Conservation (phyloP, 768 basidiomycete genomes). For the Lactarius indigo region DNA sequence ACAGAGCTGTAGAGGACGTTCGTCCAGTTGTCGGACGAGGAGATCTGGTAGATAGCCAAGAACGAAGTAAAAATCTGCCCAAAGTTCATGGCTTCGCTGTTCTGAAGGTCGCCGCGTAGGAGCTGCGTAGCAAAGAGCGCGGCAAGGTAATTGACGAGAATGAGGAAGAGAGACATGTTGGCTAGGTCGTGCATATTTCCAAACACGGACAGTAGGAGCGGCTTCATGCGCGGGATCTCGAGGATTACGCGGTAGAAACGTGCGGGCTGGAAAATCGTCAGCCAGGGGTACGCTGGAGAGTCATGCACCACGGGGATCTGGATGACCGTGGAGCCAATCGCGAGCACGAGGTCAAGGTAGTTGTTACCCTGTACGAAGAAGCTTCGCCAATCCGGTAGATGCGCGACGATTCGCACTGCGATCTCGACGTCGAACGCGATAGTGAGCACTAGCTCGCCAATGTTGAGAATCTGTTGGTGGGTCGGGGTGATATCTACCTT, state of each 20-base stretch:
- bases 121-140: conserved; percentile 82
- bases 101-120: conserved; percentile 73
- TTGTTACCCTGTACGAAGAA: conserved; percentile 66
- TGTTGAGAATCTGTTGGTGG: conserved; percentile 51
- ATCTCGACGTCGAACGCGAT: conserved; percentile 89
- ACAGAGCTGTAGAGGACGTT: conserved; percentile 62
- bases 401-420: conserved; percentile 61
- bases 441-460: conserved; percentile 73
- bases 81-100: conserved; percentile 61
- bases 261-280: conserved; percentile 80
- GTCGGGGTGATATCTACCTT: conserved; percentile 45
- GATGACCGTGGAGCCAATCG: conserved; percentile 69
- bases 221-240: conserved; percentile 86
- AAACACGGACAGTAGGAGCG: conserved; percentile 80
- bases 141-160: conserved; percentile 82
- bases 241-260: conserved; percentile 92
- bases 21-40: conserved; percentile 96
- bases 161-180: conserved; percentile 90
- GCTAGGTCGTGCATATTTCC: conserved; percentile 87
- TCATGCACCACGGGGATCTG: conserved; percentile 76
- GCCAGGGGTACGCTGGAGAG: conserved; percentile 75
- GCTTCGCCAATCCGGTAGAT: conserved; percentile 76
- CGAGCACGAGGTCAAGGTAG: conserved; percentile 74
- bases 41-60: conserved; percentile 81
- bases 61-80: conserved; percentile 82